phyloP scores from a whole-genome alignment of 495 filamentous ascomycete genomes.

The Xylaria venustula region DNA sequence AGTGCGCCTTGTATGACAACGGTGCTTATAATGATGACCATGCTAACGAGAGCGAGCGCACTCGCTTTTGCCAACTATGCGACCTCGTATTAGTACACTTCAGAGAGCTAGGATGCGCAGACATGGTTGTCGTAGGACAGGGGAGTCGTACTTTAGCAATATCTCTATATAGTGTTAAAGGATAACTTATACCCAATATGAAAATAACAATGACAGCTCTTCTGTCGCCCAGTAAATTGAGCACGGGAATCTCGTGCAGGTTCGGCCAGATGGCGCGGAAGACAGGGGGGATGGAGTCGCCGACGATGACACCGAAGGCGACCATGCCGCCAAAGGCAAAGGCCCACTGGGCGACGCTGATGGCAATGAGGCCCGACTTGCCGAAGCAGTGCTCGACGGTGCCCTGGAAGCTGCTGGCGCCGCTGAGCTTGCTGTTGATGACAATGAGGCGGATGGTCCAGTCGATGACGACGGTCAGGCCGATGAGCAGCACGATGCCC shows the following conservation, averaged over 20 bases:
- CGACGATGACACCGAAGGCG: slow-evolving; percentile 95
- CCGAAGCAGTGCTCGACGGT: slow-evolving; percentile 96
- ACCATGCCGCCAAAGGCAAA: slow-evolving; percentile 99
- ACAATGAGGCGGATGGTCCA: slow-evolving; percentile 98
- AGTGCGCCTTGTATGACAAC: slow-evolving; percentile 82
- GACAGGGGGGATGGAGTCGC: slow-evolving; percentile 92
- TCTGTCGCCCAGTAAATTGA: slow-evolving; percentile 79
- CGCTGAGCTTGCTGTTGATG: slow-evolving; percentile 90
- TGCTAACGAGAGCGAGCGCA: slow-evolving; percentile 84
- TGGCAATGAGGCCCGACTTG: slow-evolving; percentile 79
- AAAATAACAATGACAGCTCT: slow-evolving; percentile 82
- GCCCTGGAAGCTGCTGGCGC: slow-evolving; percentile 87
- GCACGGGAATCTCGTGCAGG: slow-evolving; percentile 66
- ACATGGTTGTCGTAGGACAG: not conserved
- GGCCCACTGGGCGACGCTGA: slow-evolving; percentile 89
- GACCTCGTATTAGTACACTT: not conserved
- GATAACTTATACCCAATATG: slow-evolving; percentile 83
- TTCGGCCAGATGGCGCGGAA: slow-evolving; percentile 77
- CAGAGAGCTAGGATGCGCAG: slow-evolving; percentile 4
- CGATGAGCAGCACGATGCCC: slow-evolving; percentile 74
- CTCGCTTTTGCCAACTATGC: slow-evolving; percentile 88
- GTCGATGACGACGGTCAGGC: slow-evolving; percentile 79
- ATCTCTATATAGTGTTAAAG: slow-evolving; percentile 88
- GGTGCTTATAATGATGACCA: slow-evolving; percentile 83
- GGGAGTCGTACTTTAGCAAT: slow-evolving; percentile 81